phyloP scores from a whole-genome alignment of 306 rosid genomes.

The Cucumis cinereus region DNA sequence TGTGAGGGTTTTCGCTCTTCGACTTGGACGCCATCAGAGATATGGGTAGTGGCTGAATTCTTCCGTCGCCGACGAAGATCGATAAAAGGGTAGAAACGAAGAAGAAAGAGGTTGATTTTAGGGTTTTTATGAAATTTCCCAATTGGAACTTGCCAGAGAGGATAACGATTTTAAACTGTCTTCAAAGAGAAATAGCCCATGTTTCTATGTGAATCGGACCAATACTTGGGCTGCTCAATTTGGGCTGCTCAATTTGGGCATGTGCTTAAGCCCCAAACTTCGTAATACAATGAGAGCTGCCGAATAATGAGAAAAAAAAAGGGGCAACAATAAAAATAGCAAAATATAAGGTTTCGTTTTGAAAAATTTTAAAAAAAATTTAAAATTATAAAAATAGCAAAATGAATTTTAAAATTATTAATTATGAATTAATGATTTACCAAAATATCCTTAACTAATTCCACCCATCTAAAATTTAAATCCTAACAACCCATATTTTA shows the following conservation, averaged over 20 bases:
- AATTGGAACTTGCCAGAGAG: no score
- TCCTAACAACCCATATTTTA: no score
- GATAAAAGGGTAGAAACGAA: neutral
- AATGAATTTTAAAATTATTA: no score
- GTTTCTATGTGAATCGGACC: neutral
- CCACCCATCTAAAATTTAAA: no score
- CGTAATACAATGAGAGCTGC: neutral
- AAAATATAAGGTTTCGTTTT: no score
- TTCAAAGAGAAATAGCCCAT: neutral
- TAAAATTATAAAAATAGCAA: no score
- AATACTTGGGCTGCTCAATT: neutral
- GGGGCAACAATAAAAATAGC: no score
- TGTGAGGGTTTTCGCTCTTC: conserved; percentile 45
- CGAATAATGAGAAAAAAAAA: no score
- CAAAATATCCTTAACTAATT: no score
- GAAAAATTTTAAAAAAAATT: no score
- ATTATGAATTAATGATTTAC: no score
- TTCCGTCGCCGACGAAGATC: neutral
- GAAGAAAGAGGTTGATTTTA: neutral
- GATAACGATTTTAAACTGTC: neutral
- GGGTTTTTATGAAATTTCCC: neutral
- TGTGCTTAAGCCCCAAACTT: neutral
- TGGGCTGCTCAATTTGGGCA: no score
- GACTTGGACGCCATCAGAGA: conserved; percentile 48
- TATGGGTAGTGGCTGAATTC: neutral